phyloP scores from a whole-genome alignment of 306 rosid species.

The Carpinus viminea region DNA sequence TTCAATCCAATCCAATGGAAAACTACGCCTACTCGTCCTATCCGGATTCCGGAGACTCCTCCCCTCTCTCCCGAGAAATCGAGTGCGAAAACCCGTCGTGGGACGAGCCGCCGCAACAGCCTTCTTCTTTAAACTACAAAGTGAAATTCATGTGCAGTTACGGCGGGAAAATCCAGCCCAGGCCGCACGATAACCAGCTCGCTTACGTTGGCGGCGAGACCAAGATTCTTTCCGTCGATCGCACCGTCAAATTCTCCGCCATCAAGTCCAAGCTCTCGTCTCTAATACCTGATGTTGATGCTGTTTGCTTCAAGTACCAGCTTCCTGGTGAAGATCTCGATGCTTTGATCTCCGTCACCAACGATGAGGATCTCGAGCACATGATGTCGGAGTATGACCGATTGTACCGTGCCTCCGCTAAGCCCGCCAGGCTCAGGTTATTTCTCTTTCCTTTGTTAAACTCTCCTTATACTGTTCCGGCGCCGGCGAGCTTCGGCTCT shows the following conservation, averaged over 20 bases:
- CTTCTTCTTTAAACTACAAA: slow-evolving; percentile 31
- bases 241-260: slow-evolving; percentile 49
- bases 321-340: slow-evolving; percentile 94
- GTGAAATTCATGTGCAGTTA: slow-evolving; percentile 84
- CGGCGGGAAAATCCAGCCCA: slow-evolving; percentile 82
- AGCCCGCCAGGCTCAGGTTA: slow-evolving; percentile 69
- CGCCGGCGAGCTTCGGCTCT: slow-evolving; percentile 30
- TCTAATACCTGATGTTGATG: slow-evolving; percentile 32
- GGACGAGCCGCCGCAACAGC: slow-evolving; percentile 44
- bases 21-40: slow-evolving; percentile 53
- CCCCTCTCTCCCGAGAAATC: slow-evolving; percentile 73
- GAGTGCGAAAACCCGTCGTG: slow-evolving; percentile 52
- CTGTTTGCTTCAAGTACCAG: slow-evolving; percentile 72
- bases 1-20: slow-evolving; percentile 47
- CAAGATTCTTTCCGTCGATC: slow-evolving; percentile 80
- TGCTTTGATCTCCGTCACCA: slow-evolving; percentile 80
- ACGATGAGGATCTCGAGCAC: slow-evolving; percentile 82
- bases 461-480: neutral
- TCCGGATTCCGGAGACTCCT: slow-evolving; percentile 74
- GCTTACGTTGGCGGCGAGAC: slow-evolving; percentile 85
- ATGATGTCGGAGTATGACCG: slow-evolving; percentile 91
- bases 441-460: slow-evolving; percentile 55
- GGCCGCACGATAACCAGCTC: slow-evolving; percentile 70
- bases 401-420: slow-evolving; percentile 56
- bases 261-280: slow-evolving; percentile 57